Base-by-base conservation (phyloP, 441 rosid species). In the Populus hybrid region DNA sequence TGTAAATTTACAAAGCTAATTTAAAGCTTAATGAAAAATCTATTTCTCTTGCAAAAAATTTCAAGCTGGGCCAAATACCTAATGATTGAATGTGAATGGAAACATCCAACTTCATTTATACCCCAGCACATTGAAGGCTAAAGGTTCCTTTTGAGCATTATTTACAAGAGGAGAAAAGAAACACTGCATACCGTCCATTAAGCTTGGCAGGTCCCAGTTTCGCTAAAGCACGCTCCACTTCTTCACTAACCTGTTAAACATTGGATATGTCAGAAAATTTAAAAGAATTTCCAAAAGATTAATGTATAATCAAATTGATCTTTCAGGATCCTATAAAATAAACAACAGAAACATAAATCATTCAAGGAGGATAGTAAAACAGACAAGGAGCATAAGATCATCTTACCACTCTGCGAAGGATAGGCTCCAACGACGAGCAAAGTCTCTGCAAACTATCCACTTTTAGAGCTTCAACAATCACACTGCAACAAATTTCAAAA, bases 401-500 rank as follows among this genome's bases (percentile, higher is more conserved):
- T 61, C 91, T 85, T 81, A 92, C 98, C 79, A 94, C 94, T 83
- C 95, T 84, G n/a, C 98, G 94, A 78, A 94, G 93, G 83, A 94
- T 88, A 34, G 98, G 98, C 84, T 94, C 98, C 82, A 94, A 79
- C 23, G 97, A 91, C 0, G 98, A 92, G 85, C 97, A 94, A 82
- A 94, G 88, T 81, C 89, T 94, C 86, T 94, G 98, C 84, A 94
- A 83, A 81, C 94, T 90, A 83, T 92, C 98, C 80, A 91, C 90
- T 89, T 91, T 94, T 53, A 94, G 83, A 69, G 98, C 98, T 84
- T 94, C 98, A 67, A 94, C 94, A 78, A 94, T 94, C 38, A 94
- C 97, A 74, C 98, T 94, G 89, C 89, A 87, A 73, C 1, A 68
- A 76, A 71, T 71, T 19, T 28, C 26, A 74, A 59, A 30, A 61